Percentiles rank a stretch among this genome's conserved stretches.
Conservation (phyloP, 768 basidiomycete species). For the Russula earlei region DNA sequence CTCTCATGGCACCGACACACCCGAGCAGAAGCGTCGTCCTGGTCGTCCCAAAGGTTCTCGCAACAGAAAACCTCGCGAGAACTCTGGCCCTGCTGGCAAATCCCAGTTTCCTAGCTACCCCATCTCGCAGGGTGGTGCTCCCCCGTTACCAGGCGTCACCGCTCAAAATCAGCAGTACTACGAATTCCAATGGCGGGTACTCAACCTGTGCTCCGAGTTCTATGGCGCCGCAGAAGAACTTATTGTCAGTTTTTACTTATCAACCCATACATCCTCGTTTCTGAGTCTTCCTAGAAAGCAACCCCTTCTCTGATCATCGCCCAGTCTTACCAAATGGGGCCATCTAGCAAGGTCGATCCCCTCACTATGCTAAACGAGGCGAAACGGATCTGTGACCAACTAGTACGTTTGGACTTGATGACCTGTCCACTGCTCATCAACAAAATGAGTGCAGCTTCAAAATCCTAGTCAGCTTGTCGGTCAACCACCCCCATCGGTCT, state of each 20-base stretch:
- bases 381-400: constrained; percentile 65
- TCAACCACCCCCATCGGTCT: constrained; percentile 54
- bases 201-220: constrained; percentile 78
- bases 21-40: constrained; percentile 56
- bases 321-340: constrained; percentile 72
- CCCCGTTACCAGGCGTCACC: constrained; percentile 34
- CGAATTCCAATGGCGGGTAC: constrained; percentile 78
- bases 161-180: constrained; percentile 71
- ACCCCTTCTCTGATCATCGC: constrained; percentile 65
- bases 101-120: constrained; percentile 26
- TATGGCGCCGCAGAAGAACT: constrained; percentile 81
- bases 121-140: constrained; percentile 22
- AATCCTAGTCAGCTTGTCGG: constrained; percentile 64
- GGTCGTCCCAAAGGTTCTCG: constrained; percentile 76
- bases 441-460: constrained; percentile 41
- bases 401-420: constrained; percentile 36
- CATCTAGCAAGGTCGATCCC: constrained; percentile 61
- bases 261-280: constrained; percentile 8
- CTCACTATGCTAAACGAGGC: constrained; percentile 66
- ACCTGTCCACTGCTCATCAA: constrained; percentile 1
- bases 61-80: constrained; percentile 45
- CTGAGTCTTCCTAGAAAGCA: constrained; percentile 31
- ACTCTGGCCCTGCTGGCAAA: constrained; percentile 35
- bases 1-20: constrained; percentile 26
- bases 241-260: constrained; percentile 42